Conservation (phyloP, 2,329 filamentous ascomycete species). For the Acrodontium crateriforme region DNA sequence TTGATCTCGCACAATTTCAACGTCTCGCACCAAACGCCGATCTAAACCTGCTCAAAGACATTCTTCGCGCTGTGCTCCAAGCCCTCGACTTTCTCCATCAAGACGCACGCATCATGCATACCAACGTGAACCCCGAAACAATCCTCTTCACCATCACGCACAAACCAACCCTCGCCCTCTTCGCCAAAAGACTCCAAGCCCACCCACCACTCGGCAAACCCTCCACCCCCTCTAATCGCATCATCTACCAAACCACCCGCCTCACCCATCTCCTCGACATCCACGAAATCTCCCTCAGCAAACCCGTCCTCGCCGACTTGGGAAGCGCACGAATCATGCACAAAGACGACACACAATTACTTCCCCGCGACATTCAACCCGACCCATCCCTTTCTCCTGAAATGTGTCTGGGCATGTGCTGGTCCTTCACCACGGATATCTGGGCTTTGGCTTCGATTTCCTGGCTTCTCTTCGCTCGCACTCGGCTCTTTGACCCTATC, state of each 20-base stretch:
- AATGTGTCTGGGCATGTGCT: constrained; percentile 23
- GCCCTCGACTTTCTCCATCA: constrained; percentile 2
- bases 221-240: not conserved
- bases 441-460: constrained; percentile 27
- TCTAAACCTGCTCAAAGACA: constrained; percentile 3
- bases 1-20: constrained; percentile 25
- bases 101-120: constrained; percentile 1
- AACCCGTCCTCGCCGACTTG: constrained; percentile 23
- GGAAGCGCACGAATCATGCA: constrained; percentile 22
- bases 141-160: not conserved
- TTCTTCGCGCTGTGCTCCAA: not conserved
- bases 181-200: not conserved
- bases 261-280: not conserved
- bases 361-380: not conserved
- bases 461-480: not conserved
- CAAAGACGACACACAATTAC: not conserved
- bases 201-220: not conserved
- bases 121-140: constrained; percentile 1
- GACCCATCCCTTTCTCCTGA: constrained; percentile 20
- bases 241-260: not conserved
- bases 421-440: constrained; percentile 25
- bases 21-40: constrained; percentile 11
- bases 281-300: constrained; percentile 3
- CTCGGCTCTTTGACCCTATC: not conserved
- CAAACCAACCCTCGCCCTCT: not conserved